Percentiles rank a stretch among this genome's conserved stretches.
Conservation (phyloP, 2,329 filamentous ascomycete species). For the Aspergillus quadrilineatus region DNA sequence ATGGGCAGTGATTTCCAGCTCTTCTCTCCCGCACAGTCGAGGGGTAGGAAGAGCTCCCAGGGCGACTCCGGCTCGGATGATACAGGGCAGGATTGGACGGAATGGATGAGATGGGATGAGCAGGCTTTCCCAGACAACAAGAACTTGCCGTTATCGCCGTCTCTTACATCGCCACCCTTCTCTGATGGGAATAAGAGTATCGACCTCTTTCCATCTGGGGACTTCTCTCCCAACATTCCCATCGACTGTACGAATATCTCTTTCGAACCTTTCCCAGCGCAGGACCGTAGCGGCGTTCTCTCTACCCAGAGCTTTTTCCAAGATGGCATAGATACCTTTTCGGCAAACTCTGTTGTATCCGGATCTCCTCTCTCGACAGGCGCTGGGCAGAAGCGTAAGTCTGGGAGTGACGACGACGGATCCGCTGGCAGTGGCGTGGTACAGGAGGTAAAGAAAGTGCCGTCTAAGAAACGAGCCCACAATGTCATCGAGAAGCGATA, state of each 20-base stretch:
- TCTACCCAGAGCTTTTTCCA: slow-evolving; percentile 7
- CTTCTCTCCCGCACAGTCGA: slow-evolving; percentile 28
- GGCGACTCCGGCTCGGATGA: slow-evolving; percentile 27
- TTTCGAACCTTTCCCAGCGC: slow-evolving; percentile 19
- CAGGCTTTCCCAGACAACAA: slow-evolving; percentile 32
- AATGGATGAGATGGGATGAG: slow-evolving; percentile 49
- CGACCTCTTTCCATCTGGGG: slow-evolving; percentile 20
- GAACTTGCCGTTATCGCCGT: slow-evolving; percentile 26
- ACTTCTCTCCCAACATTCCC: slow-evolving; percentile 34
- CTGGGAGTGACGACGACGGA: slow-evolving; percentile 55
- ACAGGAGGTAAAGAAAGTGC: slow-evolving; percentile 50
- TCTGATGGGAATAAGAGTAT: slow-evolving; percentile 24
- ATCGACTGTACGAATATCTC: slow-evolving; percentile 32
- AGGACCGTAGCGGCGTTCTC: slow-evolving; percentile 7
- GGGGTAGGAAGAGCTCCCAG: slow-evolving; percentile 22
- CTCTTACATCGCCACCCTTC: slow-evolving; percentile 29
- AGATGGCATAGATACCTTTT: slow-evolving; percentile 12
- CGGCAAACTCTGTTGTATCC: slow-evolving; percentile 20
- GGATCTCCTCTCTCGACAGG: slow-evolving; percentile 28
- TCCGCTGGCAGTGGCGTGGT: slow-evolving; percentile 31
- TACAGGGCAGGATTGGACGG: slow-evolving; percentile 42
- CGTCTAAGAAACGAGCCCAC: slow-evolving; percentile 88
- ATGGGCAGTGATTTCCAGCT: slow-evolving; percentile 38
- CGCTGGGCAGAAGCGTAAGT: slow-evolving; percentile 65
- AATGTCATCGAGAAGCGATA: slow-evolving; percentile 99